Evolutionary conservation across 768 basidiomycete genomes (phyloP).

Genomic region (Fistulinella prunicolor): DNA sequence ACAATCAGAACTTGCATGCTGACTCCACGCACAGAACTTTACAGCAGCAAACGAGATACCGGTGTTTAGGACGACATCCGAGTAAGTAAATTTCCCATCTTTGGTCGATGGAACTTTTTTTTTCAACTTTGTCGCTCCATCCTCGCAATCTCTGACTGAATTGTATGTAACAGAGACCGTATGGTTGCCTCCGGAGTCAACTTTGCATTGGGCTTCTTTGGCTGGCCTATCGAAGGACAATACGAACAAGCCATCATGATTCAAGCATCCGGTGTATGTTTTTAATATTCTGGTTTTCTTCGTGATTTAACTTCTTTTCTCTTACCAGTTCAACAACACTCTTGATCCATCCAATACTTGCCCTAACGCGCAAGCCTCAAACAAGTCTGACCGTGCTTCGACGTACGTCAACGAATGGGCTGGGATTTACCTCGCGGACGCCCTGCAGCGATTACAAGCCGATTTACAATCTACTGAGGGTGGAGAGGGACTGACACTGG

Average conservation of each 20-base stretch:
- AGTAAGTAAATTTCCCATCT: too few species aligned
- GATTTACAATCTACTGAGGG: conserved; percentile 36
- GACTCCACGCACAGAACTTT: conserved; percentile 46
- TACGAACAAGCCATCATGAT: conserved; percentile 79
- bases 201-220: conserved; percentile 75
- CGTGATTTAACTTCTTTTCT: background rate
- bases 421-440: conserved; percentile 64
- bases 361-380: conserved; percentile 52
- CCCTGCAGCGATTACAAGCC: conserved; percentile 55
- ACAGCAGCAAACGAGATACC: conserved; percentile 45
- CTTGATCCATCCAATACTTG: conserved; percentile 55
- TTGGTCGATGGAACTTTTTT: too few species aligned
- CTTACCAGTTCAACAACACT: background rate
- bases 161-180: conserved; percentile 55
- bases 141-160: too few species aligned
- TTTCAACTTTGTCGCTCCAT: too few species aligned
- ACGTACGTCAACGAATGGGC: conserved; percentile 68
- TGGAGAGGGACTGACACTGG: conserved; percentile 52
- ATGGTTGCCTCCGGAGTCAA: conserved; percentile 65
- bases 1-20: conserved; percentile 18
- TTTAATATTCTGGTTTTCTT: background rate
- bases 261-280: conserved; percentile 38
- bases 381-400: conserved; percentile 53
- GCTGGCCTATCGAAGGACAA: conserved; percentile 66
- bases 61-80: too few species aligned